These are phyloP conservation scores for Epithemia pelagica DNA, from an alignment of 108 stramenopile species.

Conservation along the genomic window DNA sequence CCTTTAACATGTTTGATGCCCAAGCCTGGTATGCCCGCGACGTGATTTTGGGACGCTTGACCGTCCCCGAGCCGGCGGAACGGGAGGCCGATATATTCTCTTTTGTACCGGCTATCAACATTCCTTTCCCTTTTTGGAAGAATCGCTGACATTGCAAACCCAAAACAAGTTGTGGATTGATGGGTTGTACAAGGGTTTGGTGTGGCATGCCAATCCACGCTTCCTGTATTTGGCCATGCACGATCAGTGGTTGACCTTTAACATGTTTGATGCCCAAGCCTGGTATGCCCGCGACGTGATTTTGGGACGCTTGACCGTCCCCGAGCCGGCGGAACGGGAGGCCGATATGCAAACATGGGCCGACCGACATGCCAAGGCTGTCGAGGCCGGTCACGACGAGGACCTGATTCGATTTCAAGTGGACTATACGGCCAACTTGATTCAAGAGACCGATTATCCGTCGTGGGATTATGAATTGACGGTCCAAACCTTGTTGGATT, in stretches of 20 bases:
- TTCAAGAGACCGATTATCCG: constrained; percentile 12
- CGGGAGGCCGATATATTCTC: constrained; percentile 9
- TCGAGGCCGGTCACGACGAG: background rate
- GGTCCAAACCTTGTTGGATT: constrained; percentile 1
- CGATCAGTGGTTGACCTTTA: constrained; percentile 15
- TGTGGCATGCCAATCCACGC: constrained; percentile 12
- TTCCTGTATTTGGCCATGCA: constrained; percentile 16
- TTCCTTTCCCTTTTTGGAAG: constrained; percentile 12
- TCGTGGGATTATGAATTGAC: constrained; percentile 6
- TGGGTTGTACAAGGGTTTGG: constrained; percentile 10
- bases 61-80: background rate
- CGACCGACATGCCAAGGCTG: background rate
- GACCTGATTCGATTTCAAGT: constrained; percentile 8
- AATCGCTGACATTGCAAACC: constrained; percentile 3
- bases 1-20: constrained; percentile 18
- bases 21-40: constrained; percentile 13
- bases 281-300: constrained; percentile 14
- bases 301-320: constrained; percentile 5
- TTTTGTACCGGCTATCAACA: constrained; percentile 16
- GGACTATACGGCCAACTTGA: constrained; percentile 7
- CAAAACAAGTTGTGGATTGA: constrained; percentile 7
- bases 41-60: constrained; percentile 10
- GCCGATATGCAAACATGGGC: background rate
- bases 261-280: constrained; percentile 18
- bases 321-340: background rate